Percentiles rank a stretch among this genome's conserved stretches.
phyloP scores from a whole-genome alignment of 352 stramenopile species.

The Peronosclerospora sorghi region DNA sequence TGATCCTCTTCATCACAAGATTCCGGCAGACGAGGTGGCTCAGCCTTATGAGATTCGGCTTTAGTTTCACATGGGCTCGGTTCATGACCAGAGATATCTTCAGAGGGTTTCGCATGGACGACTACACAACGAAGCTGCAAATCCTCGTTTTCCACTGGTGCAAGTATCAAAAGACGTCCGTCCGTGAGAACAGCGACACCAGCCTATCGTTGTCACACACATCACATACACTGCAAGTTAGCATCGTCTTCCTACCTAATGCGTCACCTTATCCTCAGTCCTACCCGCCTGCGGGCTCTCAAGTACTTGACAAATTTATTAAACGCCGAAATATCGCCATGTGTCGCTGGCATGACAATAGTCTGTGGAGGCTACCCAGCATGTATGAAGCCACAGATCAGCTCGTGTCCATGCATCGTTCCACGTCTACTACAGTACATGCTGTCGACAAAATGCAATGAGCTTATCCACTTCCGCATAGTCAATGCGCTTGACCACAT shows the following conservation, averaged over 20 bases:
- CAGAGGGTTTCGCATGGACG: slow-evolving; percentile 26
- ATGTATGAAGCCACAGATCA: not conserved
- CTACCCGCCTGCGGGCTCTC: slow-evolving; percentile 37
- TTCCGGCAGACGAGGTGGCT: slow-evolving; percentile 1
- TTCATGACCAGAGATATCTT: slow-evolving; percentile 11
- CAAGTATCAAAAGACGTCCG: slow-evolving; percentile 40
- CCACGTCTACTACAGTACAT: slow-evolving; percentile 20
- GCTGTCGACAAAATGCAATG: slow-evolving; percentile 32
- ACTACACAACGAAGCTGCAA: slow-evolving; percentile 38
- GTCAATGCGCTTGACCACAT: slow-evolving; percentile 49
- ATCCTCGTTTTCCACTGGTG: slow-evolving; percentile 29
- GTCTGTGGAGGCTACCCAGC: slow-evolving; percentile 39
- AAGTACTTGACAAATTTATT: slow-evolving; percentile 41
- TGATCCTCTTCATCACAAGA: slow-evolving; percentile 2
- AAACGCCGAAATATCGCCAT: slow-evolving; percentile 23
- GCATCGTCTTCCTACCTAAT: not conserved
- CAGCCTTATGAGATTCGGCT: slow-evolving; percentile 1
- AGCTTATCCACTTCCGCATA: slow-evolving; percentile 47
- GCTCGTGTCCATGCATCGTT: not conserved
- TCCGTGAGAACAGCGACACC: slow-evolving; percentile 38
- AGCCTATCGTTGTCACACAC: slow-evolving; percentile 20
- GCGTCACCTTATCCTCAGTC: not conserved
- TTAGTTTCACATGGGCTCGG: slow-evolving; percentile 10
- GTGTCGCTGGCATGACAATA: slow-evolving; percentile 21
- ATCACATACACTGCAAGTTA: not conserved